A percentile compares a stretch with the other conserved stretches of the same genome.
phyloP scores from a whole-genome alignment of 768 basidiomycete species.

The Leccinum subtestaceum region DNA sequence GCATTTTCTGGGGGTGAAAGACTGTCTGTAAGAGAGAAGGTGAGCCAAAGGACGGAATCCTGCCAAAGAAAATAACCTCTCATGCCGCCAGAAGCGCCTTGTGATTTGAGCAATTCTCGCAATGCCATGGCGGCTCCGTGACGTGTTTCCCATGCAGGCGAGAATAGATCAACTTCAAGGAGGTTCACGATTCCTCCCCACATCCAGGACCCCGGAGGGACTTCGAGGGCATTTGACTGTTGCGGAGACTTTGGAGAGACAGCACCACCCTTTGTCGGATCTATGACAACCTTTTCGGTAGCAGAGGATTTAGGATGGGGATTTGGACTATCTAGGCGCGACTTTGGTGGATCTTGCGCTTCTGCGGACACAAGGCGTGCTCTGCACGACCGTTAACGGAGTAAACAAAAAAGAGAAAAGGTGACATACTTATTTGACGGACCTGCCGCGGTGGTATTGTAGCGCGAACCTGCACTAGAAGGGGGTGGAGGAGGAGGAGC shows the following conservation, averaged over 20 bases:
- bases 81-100: conserved; percentile 83
- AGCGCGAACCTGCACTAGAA: conserved; percentile 58
- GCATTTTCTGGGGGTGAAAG: conserved; percentile 56
- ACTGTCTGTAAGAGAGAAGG: conserved; percentile 41
- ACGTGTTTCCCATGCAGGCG: conserved; percentile 86
- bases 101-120: conserved; percentile 80
- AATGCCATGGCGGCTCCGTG: conserved; percentile 93
- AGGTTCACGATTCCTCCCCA: conserved; percentile 84
- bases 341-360: conserved; percentile 46
- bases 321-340: conserved; percentile 59
- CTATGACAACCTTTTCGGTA: conserved; percentile 68
- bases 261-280: conserved; percentile 82
- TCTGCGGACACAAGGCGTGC: conserved; percentile 73
- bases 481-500: conserved; percentile 62
- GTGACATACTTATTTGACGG: conserved; percentile 54
- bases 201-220: conserved; percentile 72
- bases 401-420: neutral
- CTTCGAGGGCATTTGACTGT: conserved; percentile 74
- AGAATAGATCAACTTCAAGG: conserved; percentile 80
- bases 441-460: conserved; percentile 54
- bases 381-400: conserved; percentile 36
- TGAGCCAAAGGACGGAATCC: neutral
- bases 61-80: conserved; percentile 43
- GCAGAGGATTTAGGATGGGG: conserved; percentile 38
- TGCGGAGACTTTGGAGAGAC: conserved; percentile 76